phyloP scores from a whole-genome alignment of 495 filamentous ascomycete species.

The Sporormia fimetaria region DNA sequence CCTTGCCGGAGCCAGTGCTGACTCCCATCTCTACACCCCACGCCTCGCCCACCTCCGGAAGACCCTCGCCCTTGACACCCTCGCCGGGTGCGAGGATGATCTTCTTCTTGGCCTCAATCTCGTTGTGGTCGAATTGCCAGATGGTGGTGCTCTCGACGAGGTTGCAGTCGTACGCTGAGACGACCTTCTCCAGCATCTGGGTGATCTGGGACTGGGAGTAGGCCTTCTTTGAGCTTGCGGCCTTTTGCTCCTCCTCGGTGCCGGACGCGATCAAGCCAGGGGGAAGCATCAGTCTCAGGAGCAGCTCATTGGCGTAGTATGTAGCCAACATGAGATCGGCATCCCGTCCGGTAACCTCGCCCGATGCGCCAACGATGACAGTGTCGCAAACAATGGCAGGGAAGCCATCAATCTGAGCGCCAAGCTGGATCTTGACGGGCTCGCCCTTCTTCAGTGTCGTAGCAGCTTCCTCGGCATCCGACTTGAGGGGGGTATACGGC shows the following conservation, averaged over 20 bases:
- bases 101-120: conserved; percentile 97
- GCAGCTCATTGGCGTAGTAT: conserved; percentile 89
- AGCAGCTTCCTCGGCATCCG: conserved; percentile 74
- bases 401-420: conserved; percentile 96
- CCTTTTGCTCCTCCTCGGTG: conserved; percentile 86
- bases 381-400: conserved; percentile 94
- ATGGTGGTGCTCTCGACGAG: conserved; percentile 95
- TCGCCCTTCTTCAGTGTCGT: conserved; percentile 70
- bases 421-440: conserved; percentile 88
- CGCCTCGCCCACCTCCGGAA: conserved; percentile 83
- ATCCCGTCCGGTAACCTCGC: conserved; percentile 54
- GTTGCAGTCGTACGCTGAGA: conserved; percentile 79
- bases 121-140: conserved; percentile 90
- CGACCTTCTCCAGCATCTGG: conserved; percentile 78
- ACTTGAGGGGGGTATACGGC: conserved; percentile 82
- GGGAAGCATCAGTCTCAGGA: conserved; percentile 81
- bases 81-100: conserved; percentile 84
- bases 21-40: conserved; percentile 97
- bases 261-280: conserved; percentile 72
- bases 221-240: conserved; percentile 63
- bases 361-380: conserved; percentile 54
- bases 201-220: conserved; percentile 76
- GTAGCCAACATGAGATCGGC: conserved; percentile 86
- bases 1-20: conserved; percentile 81
- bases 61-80: conserved; percentile 77